A percentile compares a stretch with the other conserved stretches of the same genome.
Conservation (phyloP, 2,329 filamentous ascomycete genomes). For the Beauveria varroae region DNA sequence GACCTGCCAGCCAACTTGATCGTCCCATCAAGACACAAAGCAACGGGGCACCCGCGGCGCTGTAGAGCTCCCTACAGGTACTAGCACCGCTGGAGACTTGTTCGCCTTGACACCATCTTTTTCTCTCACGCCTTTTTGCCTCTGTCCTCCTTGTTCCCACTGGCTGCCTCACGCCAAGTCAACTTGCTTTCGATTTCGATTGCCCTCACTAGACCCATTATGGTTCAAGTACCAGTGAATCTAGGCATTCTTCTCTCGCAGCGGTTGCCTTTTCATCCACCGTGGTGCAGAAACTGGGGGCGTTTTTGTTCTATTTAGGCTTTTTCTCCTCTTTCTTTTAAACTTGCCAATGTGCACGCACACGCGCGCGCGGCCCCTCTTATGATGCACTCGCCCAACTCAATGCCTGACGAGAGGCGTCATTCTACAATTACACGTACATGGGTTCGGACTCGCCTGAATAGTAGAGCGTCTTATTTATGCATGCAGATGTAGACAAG, state of each 20-base stretch:
- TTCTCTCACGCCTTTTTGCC: neutral
- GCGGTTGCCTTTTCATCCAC: conserved; percentile 2
- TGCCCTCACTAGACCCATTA: neutral
- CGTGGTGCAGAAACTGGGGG: neutral
- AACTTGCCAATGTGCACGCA: neutral
- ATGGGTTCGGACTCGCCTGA: neutral
- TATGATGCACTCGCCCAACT: neutral
- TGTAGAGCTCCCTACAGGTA: conserved; percentile 1
- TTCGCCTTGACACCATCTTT: neutral
- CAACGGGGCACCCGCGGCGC: neutral
- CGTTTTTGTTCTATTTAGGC: neutral
- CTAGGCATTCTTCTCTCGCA: neutral
- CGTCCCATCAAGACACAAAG: neutral
- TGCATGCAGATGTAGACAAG: neutral
- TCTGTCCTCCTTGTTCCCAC: neutral
- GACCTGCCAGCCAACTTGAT: neutral
- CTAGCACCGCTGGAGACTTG: neutral
- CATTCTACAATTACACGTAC: neutral
- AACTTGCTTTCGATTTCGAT: neutral
- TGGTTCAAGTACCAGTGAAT: too few relatives aligned
- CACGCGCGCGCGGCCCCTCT: too few relatives aligned
- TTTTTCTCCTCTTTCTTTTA: neutral
- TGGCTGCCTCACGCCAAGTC: neutral
- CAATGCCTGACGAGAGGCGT: neutral
- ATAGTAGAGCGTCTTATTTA: neutral